A percentile compares a stretch with the other conserved stretches of the same genome.
These are phyloP conservation scores for Chaetomiaceae sp. DNA, from an alignment of 2,329 filamentous ascomycete genomes.

Conservation along the genomic window DNA sequence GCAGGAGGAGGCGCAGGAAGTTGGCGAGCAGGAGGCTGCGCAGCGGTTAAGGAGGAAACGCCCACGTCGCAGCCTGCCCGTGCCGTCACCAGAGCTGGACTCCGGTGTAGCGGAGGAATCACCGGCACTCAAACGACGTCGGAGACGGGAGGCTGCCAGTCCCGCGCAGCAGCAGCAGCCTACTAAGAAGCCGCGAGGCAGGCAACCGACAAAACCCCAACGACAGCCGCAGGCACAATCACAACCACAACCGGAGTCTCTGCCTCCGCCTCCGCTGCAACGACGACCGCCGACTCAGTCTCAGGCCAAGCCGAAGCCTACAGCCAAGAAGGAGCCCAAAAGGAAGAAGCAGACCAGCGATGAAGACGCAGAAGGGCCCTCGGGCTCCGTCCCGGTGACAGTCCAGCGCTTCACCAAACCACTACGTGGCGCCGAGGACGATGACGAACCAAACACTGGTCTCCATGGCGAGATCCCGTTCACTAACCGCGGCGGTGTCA, in stretches of 20 bases:
- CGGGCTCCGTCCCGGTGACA: slow-evolving; percentile 48
- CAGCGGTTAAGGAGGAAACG: slow-evolving; percentile 41
- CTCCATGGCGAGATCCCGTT: slow-evolving; percentile 51
- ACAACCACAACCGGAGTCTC: slow-evolving; percentile 10
- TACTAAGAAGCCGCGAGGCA: slow-evolving; percentile 20
- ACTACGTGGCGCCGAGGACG: slow-evolving; percentile 38
- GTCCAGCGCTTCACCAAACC: slow-evolving; percentile 57
- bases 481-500: slow-evolving; percentile 52
- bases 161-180: slow-evolving; percentile 38
- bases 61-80: slow-evolving; percentile 35
- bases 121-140: slow-evolving; percentile 37
- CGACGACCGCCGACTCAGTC: slow-evolving; percentile 10
- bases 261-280: background rate
- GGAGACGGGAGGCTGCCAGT: slow-evolving; percentile 39
- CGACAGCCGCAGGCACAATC: slow-evolving; percentile 3
- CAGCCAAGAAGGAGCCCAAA: slow-evolving; percentile 18
- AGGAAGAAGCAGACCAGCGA: slow-evolving; percentile 17
- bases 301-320: slow-evolving; percentile 9
- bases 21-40: slow-evolving; percentile 42
- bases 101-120: slow-evolving; percentile 35
- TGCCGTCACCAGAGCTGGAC: slow-evolving; percentile 41
- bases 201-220: slow-evolving; percentile 15
- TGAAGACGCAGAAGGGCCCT: slow-evolving; percentile 20
- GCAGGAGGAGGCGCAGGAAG: slow-evolving; percentile 40
- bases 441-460: slow-evolving; percentile 36